These are phyloP conservation scores for Beauveria sp. DNA, from an alignment of 2,329 filamentous ascomycete species.

Conservation along the genomic window DNA sequence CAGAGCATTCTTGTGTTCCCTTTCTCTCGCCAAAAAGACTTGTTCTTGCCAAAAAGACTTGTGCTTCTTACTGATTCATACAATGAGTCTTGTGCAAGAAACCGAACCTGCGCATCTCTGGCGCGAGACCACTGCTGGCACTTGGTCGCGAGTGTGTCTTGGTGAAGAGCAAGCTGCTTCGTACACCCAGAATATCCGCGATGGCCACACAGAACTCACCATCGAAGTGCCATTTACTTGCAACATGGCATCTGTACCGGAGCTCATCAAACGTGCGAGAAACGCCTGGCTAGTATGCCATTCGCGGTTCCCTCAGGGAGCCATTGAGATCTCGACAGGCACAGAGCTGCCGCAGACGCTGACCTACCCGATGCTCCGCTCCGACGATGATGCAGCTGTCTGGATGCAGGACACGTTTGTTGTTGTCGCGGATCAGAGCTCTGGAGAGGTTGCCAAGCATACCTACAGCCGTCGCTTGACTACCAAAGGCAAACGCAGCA, in stretches of 20 bases:
- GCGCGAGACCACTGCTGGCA: background rate
- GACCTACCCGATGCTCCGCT: background rate
- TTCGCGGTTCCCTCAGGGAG: background rate
- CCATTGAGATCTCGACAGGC: background rate
- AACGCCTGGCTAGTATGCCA: background rate
- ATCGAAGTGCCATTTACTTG: background rate
- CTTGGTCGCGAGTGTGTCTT: background rate
- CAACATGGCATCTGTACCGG: background rate
- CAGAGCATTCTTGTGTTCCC: too few relatives aligned
- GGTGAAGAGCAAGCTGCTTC: conserved; percentile 1
- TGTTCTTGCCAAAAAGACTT: too few relatives aligned
- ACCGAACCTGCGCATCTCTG: background rate
- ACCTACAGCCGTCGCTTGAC: background rate
- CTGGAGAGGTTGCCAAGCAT: background rate
- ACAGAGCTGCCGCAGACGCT: background rate
- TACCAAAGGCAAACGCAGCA: background rate
- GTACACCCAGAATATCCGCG: background rate
- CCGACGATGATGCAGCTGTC: background rate
- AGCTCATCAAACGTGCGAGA: background rate
- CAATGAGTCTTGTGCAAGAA: background rate
- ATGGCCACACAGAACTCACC: conserved; percentile 2
- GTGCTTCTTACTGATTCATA: background rate
- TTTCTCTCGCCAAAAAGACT: too few relatives aligned
- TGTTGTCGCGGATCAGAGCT: background rate
- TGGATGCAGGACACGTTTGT: background rate